Evolutionary conservation across 179 eudicot genomes (phyloP).

Genomic region (Vitellaria paradoxa): DNA sequence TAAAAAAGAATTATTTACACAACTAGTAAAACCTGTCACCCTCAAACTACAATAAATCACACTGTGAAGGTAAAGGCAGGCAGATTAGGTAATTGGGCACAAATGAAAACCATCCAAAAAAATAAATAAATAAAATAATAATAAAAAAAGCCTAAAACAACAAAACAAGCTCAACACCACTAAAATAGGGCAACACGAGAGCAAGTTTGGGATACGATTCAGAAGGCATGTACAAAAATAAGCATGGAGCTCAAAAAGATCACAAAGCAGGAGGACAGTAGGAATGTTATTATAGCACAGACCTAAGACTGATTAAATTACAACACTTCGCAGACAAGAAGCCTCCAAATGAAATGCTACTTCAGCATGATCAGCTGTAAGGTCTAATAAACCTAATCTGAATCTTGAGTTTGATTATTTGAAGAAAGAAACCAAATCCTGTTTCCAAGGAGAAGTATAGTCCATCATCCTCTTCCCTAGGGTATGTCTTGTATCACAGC

Average conservation of each 20-base stretch:
- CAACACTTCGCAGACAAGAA: background rate
- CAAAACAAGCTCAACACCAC: background rate
- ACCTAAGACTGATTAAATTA: background rate
- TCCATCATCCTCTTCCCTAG: background rate
- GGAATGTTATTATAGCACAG: background rate
- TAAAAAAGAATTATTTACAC: too few species aligned
- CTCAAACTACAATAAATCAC: background rate
- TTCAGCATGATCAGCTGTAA: background rate
- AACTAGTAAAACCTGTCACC: too few species aligned
- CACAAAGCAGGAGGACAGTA: background rate
- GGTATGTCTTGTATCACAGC: background rate
- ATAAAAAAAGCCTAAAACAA: background rate
- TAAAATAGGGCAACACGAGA: background rate
- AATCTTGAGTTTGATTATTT: background rate
- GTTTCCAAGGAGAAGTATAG: background rate
- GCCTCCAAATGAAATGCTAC: background rate
- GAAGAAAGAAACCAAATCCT: background rate
- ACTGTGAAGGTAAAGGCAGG: background rate
- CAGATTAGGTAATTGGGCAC: background rate
- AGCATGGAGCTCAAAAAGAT: background rate
- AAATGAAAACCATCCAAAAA: background rate
- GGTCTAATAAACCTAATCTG: background rate
- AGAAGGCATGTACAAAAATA: background rate
- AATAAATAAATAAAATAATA: too few species aligned
- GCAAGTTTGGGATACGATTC: background rate